Base-by-base conservation (phyloP, 352 stramenopile genomes). In the Globisporangium takayamanum region DNA sequence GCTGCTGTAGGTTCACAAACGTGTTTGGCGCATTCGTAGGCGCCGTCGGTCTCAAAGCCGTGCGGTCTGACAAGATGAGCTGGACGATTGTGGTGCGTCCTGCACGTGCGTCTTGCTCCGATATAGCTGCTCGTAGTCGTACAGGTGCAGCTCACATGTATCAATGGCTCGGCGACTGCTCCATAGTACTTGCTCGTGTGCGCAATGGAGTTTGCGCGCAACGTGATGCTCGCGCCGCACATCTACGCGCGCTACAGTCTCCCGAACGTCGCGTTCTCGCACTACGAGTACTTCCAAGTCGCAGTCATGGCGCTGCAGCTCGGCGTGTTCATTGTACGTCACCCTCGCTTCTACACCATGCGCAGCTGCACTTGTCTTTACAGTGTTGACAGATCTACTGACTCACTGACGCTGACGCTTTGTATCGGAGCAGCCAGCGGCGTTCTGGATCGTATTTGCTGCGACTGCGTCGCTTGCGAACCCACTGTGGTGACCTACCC, bases 221-320 rank as follows among this genome's bases (percentile, higher is more conserved):
- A 88, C 58, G 59, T 88, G 1, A 71, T 94, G 64, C 69, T 91
- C 2, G 77, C 70, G 14, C 76, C 80, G 47, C 72, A 86, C 61
- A 52, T 88, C 25, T 86, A 89, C 37, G 77, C 79, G 52, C 72
- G 79, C 28, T 89, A 75, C 50, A 70, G 68, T 39, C 70, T 80
- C 48, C 79, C 82, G 15, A 63, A 70, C 11, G 75, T 86, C 55
- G 61, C 72, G 16, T 88, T 91, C 53, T 76, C 75, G 2, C 60
- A 62, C 61, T 94, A 94, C 54, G 76, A 92, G 52, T 76, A 78
- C 59, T 86, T 92, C 56, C 84, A 94, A 68, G 67, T 92, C n/a
- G 59, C 41, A 0, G 70, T 84, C 37, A 64, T 94, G 48, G 56
- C 76, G n/a, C 48, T 85, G 26, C 72, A 94, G 69, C 70, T 88